These are phyloP conservation scores for Penicillium decumbens DNA, from an alignment of 2,329 filamentous ascomycete species.

Conservation along the genomic window DNA sequence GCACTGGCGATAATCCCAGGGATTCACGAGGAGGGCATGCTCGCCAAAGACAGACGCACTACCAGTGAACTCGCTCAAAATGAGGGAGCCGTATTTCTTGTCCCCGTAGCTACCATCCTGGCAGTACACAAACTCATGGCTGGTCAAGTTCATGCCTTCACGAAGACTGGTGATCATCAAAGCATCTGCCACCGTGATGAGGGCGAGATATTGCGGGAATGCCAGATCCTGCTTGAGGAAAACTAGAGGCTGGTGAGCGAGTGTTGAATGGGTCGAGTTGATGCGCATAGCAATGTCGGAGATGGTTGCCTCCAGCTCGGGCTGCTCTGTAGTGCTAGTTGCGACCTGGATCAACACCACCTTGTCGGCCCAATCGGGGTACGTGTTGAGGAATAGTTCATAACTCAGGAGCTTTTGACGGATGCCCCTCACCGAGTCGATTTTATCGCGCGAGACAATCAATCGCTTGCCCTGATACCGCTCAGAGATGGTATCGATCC, in stretches of 20 bases:
- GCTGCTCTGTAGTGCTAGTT: constrained; percentile 81
- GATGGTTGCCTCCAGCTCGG: constrained; percentile 79
- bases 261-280: constrained; percentile 83
- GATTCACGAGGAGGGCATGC: constrained; percentile 80
- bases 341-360: constrained; percentile 92
- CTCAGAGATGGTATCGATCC: constrained; percentile 75
- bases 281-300: constrained; percentile 93
- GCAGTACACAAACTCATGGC: constrained; percentile 88
- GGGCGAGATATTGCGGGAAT: constrained; percentile 86
- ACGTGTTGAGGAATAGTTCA: constrained; percentile 89
- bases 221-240: constrained; percentile 94
- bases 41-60: constrained; percentile 79
- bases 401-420: constrained; percentile 89
- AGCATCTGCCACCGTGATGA: constrained; percentile 83
- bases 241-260: constrained; percentile 87
- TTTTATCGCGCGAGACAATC: constrained; percentile 89
- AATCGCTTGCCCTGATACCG: constrained; percentile 83
- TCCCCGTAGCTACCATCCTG: constrained; percentile 72
- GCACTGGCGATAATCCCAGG: constrained; percentile 89
- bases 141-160: constrained; percentile 95
- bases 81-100: constrained; percentile 82
- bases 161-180: constrained; percentile 93
- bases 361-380: constrained; percentile 81
- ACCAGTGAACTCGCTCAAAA: constrained; percentile 91
- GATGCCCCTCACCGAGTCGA: constrained; percentile 87